Conservation (phyloP, 257 asterid species). For the Lithospermum erythrorhizon region DNA sequence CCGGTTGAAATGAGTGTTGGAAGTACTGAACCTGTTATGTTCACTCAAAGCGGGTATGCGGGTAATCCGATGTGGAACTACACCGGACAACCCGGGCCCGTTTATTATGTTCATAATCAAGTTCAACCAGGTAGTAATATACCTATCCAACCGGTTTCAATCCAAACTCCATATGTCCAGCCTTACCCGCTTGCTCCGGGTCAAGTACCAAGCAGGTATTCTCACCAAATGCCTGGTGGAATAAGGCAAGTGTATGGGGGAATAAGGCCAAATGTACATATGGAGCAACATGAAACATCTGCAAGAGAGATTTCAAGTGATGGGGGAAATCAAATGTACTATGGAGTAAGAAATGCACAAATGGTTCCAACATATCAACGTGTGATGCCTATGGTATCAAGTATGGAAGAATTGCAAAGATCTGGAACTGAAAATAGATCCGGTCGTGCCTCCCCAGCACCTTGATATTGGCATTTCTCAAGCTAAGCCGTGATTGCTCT, state of each 20-base stretch:
- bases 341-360: constrained; percentile 48
- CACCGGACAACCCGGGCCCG: constrained; percentile 40
- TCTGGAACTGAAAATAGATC: constrained; percentile 27
- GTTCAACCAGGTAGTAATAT: constrained; percentile 31
- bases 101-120: constrained; percentile 49
- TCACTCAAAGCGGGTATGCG: constrained; percentile 35
- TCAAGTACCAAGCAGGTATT: constrained; percentile 55
- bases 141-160: constrained; percentile 32
- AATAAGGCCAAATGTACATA: constrained; percentile 22
- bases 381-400: constrained; percentile 26
- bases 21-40: constrained; percentile 20
- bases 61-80: constrained; percentile 62
- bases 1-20: constrained; percentile 14
- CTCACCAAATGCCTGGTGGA: constrained; percentile 24
- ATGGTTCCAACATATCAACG: constrained; percentile 52
- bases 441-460: constrained; percentile 50
- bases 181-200: constrained; percentile 33
- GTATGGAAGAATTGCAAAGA: constrained; percentile 54
- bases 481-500: background rate
- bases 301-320: constrained; percentile 18
- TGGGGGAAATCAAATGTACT: constrained; percentile 28
- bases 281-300: constrained; percentile 16
- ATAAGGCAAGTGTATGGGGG: constrained; percentile 46
- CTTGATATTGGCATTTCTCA: constrained; percentile 6
- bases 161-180: constrained; percentile 37